These are phyloP conservation scores for Colletotrichum spaethianum DNA, from an alignment of 2,329 filamentous ascomycete genomes.

Conservation along the genomic window DNA sequence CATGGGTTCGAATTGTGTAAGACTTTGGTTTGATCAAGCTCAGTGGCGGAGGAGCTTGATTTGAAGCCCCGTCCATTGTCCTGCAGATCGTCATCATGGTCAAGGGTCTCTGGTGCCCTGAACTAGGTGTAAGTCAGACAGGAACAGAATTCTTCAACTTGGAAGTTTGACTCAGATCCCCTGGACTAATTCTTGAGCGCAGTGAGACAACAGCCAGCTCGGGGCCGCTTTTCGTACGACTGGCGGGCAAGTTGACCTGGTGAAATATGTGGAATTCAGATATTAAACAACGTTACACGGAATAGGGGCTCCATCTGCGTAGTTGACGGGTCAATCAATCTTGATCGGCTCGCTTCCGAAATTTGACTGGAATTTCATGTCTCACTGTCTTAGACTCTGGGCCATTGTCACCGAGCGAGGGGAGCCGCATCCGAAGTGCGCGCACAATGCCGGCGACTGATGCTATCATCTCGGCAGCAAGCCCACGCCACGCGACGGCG, in stretches of 20 bases:
- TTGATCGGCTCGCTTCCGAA: slow-evolving; percentile 6
- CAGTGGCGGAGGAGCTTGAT: neutral
- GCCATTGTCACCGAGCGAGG: neutral
- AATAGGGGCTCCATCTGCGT: neutral
- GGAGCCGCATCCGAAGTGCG: neutral
- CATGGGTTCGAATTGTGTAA: neutral
- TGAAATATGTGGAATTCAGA: slow-evolving; percentile 8
- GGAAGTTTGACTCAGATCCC: slow-evolving; percentile 19
- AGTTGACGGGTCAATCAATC: neutral
- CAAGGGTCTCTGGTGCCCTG: neutral
- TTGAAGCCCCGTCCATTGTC: slow-evolving; percentile 6
- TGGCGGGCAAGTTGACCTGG: neutral
- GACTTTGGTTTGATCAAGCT: neutral
- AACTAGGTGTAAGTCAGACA: slow-evolving; percentile 2
- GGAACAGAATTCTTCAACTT: slow-evolving; percentile 25
- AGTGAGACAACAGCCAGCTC: slow-evolving; percentile 3
- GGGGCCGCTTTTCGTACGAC: slow-evolving; percentile 1
- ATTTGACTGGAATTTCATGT: neutral
- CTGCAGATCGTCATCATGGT: slow-evolving; percentile 15
- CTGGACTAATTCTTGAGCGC: neutral
- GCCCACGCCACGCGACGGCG: slow-evolving; percentile 16
- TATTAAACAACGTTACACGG: slow-evolving; percentile 1
- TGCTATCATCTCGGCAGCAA: slow-evolving; percentile 12
- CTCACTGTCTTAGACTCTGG: neutral
- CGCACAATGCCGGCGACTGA: neutral